Evolutionary conservation across 192 early-diverging fungal genomes (phyloP).

Genomic region (Podila minutissima): DNA sequence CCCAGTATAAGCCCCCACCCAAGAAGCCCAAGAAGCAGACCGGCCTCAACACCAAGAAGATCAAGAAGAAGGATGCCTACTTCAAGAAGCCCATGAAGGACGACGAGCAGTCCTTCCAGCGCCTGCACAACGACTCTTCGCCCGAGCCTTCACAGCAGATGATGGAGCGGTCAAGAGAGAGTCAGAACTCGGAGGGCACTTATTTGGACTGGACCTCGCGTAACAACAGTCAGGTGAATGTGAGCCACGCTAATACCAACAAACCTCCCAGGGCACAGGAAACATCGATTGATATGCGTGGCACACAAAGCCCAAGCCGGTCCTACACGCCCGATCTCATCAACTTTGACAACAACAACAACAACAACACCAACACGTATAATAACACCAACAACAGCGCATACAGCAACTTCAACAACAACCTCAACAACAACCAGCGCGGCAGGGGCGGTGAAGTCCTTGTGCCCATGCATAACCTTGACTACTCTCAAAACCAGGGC

Average conservation of each 20-base stretch:
- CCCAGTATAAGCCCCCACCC: conserved; percentile 25
- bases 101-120: conserved; percentile 21
- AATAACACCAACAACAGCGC: neutral
- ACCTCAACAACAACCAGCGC: neutral
- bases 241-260: neutral
- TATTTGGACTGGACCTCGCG: conserved; percentile 36
- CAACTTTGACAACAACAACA: conserved; percentile 15
- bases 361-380: neutral
- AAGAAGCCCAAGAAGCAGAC: conserved; percentile 34
- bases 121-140: conserved; percentile 19
- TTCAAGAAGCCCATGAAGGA: conserved; percentile 25
- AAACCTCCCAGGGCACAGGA: neutral
- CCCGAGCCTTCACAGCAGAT: conserved; percentile 28
- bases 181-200: conserved; percentile 31
- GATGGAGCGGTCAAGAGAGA: conserved; percentile 29
- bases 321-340: conserved; percentile 15
- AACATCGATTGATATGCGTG: conserved; percentile 30
- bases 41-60: conserved; percentile 40
- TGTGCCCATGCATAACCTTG: conserved; percentile 47
- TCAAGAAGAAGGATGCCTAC: conserved; percentile 50
- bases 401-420: conserved; percentile 2
- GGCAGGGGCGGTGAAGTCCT: conserved; percentile 48
- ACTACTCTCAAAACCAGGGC: conserved; percentile 2
- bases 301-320: neutral
- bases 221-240: conserved; percentile 12